phyloP scores from a whole-genome alignment of 2,329 filamentous ascomycete species.

The Fusarium chuoi region DNA sequence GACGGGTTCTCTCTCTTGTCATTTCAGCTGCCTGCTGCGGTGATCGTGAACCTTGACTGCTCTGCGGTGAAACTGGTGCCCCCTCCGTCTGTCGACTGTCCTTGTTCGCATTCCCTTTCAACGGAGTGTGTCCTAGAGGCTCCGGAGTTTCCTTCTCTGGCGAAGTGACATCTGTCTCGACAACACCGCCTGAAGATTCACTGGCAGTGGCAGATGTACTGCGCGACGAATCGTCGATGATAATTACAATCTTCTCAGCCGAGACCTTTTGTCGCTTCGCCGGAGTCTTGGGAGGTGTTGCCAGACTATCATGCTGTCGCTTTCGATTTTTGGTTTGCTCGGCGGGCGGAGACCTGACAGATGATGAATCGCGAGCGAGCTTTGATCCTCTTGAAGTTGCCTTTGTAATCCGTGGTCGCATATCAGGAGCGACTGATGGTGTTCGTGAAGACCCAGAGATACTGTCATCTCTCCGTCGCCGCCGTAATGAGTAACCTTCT shows the following conservation, averaged over 20 bases:
- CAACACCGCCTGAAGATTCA: conserved; percentile 41
- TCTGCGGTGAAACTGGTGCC: conserved; percentile 48
- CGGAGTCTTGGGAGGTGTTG: conserved; percentile 66
- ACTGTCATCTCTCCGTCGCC: conserved; percentile 63
- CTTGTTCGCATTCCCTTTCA: conserved; percentile 23
- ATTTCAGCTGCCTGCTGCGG: conserved; percentile 34
- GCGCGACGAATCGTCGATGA: conserved; percentile 48
- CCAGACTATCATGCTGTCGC: conserved; percentile 56
- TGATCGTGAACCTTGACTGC: conserved; percentile 41
- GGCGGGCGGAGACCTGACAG: conserved; percentile 43
- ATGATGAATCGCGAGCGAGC: conserved; percentile 49
- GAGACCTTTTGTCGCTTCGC: conserved; percentile 59
- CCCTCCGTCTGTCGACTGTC: conserved; percentile 16
- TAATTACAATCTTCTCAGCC: conserved; percentile 42
- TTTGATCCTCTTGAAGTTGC: conserved; percentile 48
- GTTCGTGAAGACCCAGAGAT: conserved; percentile 63
- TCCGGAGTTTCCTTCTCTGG: conserved; percentile 61
- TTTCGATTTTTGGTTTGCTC: conserved; percentile 49
- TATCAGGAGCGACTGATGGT: conserved; percentile 66
- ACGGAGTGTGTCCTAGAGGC: conserved; percentile 46
- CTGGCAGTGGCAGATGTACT: conserved; percentile 51
- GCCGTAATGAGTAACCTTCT: conserved; percentile 67
- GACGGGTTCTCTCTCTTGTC: conserved; percentile 1
- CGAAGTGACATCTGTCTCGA: conserved; percentile 59
- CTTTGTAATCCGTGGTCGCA: conserved; percentile 62